Evolutionary conservation across 1,139 yeast genomes (phyloP).

Genomic region (Candida sp.): DNA sequence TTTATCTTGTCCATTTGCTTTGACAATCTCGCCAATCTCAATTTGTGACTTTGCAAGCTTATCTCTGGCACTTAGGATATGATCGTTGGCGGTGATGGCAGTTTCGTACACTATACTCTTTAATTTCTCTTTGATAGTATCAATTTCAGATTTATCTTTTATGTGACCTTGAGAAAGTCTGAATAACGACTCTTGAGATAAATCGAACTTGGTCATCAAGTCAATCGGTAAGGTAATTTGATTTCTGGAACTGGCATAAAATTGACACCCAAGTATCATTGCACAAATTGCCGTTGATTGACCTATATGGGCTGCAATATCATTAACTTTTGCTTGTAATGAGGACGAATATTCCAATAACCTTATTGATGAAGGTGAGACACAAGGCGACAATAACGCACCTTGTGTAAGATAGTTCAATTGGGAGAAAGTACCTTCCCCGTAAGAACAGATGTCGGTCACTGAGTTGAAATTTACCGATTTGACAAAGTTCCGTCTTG

Average conservation of each 20-base stretch:
- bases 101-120: constrained; percentile 66
- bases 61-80: constrained; percentile 61
- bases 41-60: constrained; percentile 40
- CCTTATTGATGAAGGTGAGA: constrained; percentile 55
- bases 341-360: constrained; percentile 45
- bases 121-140: constrained; percentile 35
- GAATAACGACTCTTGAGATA: constrained; percentile 65
- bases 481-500: constrained; percentile 53
- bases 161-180: constrained; percentile 48
- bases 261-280: constrained; percentile 58
- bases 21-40: constrained; percentile 27
- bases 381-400: constrained; percentile 51
- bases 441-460: constrained; percentile 68
- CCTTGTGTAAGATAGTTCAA: constrained; percentile 68
- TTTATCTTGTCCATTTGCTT: constrained; percentile 19
- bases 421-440: constrained; percentile 80
- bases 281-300: constrained; percentile 76
- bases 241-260: constrained; percentile 51
- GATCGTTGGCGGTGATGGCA: constrained; percentile 79
- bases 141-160: constrained; percentile 15
- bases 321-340: constrained; percentile 46
- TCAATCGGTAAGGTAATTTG: constrained; percentile 62
- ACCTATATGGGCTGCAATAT: constrained; percentile 78
- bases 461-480: constrained; percentile 42
- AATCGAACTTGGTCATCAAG: constrained; percentile 46